A percentile compares a stretch with the other conserved stretches of the same genome.
These are phyloP conservation scores for Macrophomina tecta DNA, from an alignment of 2,329 filamentous ascomycete genomes.

Conservation along the genomic window DNA sequence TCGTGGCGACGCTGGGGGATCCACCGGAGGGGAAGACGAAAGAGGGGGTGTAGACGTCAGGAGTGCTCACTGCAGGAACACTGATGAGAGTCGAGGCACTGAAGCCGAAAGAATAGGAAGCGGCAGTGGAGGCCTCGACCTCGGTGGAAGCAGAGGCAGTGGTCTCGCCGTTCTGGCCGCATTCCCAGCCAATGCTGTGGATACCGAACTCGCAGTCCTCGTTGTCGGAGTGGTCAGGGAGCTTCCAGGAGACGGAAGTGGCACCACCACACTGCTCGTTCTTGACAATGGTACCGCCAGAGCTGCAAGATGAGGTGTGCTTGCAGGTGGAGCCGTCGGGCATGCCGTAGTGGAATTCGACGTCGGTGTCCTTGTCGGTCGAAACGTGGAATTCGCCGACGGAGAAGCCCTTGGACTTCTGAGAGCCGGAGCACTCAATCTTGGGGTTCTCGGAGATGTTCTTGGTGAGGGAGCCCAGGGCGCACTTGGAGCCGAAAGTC, in stretches of 20 bases:
- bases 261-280: conserved; percentile 95
- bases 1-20: conserved; percentile 8
- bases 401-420: conserved; percentile 67
- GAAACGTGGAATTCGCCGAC: conserved; percentile 76
- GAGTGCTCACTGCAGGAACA: conserved; percentile 23
- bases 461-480: conserved; percentile 54
- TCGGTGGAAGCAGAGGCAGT: conserved; percentile 9
- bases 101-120: conserved; percentile 8
- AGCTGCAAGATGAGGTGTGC: conserved; percentile 72
- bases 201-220: conserved; percentile 73
- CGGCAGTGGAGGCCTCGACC: conserved; percentile 6
- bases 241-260: conserved; percentile 74
- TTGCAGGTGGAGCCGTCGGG: conserved; percentile 81
- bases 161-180: conserved; percentile 49
- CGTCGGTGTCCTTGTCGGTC: conserved; percentile 74
- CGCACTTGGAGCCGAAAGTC: conserved; percentile 47
- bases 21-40: conserved; percentile 23
- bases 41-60: conserved; percentile 7
- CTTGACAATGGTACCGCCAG: conserved; percentile 70
- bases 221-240: conserved; percentile 61
- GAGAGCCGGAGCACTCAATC: conserved; percentile 60
- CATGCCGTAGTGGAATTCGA: conserved; percentile 90
- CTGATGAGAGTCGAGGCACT: conserved; percentile 11
- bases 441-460: conserved; percentile 62
- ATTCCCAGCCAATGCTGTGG: conserved; percentile 78